Evolutionary conservation across 2,329 filamentous ascomycete species (phyloP), one percentile per base, ranked within the genome.

Genomic region (Phialocephala sp.): DNA sequence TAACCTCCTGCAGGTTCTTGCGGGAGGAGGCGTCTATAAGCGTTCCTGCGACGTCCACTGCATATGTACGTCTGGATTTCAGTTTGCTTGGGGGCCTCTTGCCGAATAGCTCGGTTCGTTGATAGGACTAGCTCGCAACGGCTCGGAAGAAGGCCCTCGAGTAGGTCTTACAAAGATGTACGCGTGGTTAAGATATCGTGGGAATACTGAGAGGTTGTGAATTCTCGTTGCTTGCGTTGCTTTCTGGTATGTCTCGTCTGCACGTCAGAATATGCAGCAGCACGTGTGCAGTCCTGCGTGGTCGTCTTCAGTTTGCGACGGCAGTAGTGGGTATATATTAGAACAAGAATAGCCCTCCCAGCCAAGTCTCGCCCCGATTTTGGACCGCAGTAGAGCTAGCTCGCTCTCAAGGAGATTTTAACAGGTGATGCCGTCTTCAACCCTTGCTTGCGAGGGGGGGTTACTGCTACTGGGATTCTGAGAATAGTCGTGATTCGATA

Each of bases 51-150:
- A 70, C 62, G 45, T 64, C 64, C 64, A 71, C 67, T 75, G 72
- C 74, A 74, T 72, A 69, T 69, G 68, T 70, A 70, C 58, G 68
- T 64, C 67, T 71, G 63, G 65, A 69, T 61, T 68, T 58, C 63
- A 66, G 55, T 60, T 65, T 65, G 27, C 58, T 72, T 70, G 67
- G 67, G 71, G 56, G 68, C 58, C 66, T 58, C 61, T 62, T 74
- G 62, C 72, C 73, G 71, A 71, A 62, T 64, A 64, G 60, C 70
- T 74, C 72, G 72, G 71, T 43, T 68, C 70, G 72, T 67, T 71
- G 70, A 73, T 73, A 72, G 69, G 70, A 65, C 52, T 63, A 65
- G 58, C 56, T 50, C 62, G 50, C 66, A 66, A 64, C 64, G 62
- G 64, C 39, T 68, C 63, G 64, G 68, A 24, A 54, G 59, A 60